Percentiles rank a stretch among this genome's conserved stretches.
These are phyloP conservation scores for Talaromyces verruculosus DNA, from an alignment of 2,329 filamentous ascomycete species.

Conservation along the genomic window DNA sequence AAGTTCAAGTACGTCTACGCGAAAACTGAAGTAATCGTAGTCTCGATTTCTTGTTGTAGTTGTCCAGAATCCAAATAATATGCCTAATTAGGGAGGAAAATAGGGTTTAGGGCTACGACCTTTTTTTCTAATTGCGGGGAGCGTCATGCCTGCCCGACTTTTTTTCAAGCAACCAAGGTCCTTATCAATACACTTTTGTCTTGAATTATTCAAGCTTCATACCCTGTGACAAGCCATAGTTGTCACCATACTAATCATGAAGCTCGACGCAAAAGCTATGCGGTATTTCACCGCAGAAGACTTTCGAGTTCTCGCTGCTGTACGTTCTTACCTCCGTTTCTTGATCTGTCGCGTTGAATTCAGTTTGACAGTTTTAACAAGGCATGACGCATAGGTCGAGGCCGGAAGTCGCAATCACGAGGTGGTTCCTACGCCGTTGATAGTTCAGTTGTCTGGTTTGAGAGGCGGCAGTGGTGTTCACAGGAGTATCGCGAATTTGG, in stretches of 20 bases:
- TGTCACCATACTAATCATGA: constrained; percentile 61
- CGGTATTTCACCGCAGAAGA: constrained; percentile 90
- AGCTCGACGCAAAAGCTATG: constrained; percentile 89
- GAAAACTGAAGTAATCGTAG: neutral
- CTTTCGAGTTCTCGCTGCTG: constrained; percentile 91
- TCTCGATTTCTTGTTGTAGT: neutral
- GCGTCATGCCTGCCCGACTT: constrained; percentile 19
- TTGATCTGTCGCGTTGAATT: constrained; percentile 26
- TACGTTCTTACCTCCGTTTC: constrained; percentile 50
- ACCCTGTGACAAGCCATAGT: neutral
- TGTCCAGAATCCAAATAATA: neutral
- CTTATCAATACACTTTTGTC: neutral
- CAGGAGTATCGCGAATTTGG: constrained; percentile 82
- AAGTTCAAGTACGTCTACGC: constrained; percentile 3
- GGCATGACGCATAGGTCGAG: constrained; percentile 65
- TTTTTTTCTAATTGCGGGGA: constrained; percentile 32
- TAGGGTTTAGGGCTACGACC: constrained; percentile 43
- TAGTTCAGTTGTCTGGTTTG: constrained; percentile 78
- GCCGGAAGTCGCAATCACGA: constrained; percentile 95
- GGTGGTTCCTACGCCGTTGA: constrained; percentile 86
- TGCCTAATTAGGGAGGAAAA: constrained; percentile 26
- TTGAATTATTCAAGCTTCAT: neutral
- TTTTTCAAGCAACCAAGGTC: constrained; percentile 8
- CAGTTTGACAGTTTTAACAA: constrained; percentile 38
- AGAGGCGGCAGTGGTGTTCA: constrained; percentile 77